These are phyloP conservation scores for Podila minutissima DNA, from an alignment of 192 early-diverging fungal species.

Conservation along the genomic window DNA sequence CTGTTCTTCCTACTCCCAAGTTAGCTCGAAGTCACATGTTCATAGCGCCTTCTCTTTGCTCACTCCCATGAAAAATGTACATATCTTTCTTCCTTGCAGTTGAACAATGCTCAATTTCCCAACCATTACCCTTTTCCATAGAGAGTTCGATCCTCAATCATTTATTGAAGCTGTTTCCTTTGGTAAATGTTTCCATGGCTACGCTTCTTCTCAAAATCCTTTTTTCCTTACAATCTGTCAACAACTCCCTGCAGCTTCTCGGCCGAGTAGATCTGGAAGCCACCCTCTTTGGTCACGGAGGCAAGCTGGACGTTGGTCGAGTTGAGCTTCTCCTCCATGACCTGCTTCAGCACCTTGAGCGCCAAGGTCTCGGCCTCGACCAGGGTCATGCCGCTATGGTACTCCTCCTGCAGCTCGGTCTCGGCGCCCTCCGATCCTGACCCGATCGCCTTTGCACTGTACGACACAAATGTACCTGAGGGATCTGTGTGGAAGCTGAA, in stretches of 20 bases:
- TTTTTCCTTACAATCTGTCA: conserved; percentile 68
- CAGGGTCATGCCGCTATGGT: conserved; percentile 88
- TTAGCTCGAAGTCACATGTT: too few relatives aligned
- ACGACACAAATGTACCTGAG: conserved; percentile 95
- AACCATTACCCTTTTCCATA: too few relatives aligned
- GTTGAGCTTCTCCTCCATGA: conserved; percentile 99
- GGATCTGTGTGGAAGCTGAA: conserved; percentile 93
- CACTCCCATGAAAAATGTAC: not conserved
- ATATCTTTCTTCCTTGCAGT: not conserved
- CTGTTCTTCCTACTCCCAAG: too few relatives aligned
- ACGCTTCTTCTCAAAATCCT: not conserved
- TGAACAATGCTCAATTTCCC: not conserved
- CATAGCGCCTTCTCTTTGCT: not conserved
- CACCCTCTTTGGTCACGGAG: conserved; percentile 79
- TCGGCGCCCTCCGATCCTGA: conserved; percentile 99
- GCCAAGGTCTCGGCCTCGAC: conserved; percentile 89
- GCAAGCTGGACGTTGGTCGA: conserved; percentile 96
- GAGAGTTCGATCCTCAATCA: too few relatives aligned
- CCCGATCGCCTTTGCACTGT: conserved; percentile 98
- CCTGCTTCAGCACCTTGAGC: conserved; percentile 97
- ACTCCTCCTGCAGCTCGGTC: conserved; percentile 97
- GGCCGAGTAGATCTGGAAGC: conserved; percentile 84
- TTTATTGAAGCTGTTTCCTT: not conserved
- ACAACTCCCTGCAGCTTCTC: conserved; percentile 84
- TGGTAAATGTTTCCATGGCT: not conserved